Base-by-base conservation (phyloP, 2,329 filamentous ascomycete genomes). In the Phaeophleospora eucalypticola region DNA sequence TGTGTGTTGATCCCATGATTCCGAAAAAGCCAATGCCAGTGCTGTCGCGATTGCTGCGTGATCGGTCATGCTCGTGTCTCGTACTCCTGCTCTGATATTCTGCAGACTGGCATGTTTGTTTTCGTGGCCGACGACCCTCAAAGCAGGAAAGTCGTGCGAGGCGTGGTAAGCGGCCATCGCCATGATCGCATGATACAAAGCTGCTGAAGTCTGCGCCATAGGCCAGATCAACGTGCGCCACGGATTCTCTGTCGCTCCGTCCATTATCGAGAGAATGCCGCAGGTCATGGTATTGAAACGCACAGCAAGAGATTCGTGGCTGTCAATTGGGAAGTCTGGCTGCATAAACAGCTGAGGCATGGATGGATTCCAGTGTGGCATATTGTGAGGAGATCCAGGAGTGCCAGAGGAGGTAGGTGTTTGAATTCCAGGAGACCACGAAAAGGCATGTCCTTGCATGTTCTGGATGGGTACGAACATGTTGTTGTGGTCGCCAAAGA, bases 141-240 rank as follows among this genome's bases (percentile, higher is more conserved):
- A 66, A 3, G 71, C 65, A 1, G 80, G 78, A 17, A 72, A 70
- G 42, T 83, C 75, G 48, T 77, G 78, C 16, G 78, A 78, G 10
- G 77, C 78, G 59, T 87, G 84, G 57, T 86, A 87, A 1, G 82
- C 82, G 1, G 83, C 82, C 73, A 87, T 78, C 3, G 83, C 82
- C 35, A 79, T 77, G 44, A 87, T 76, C 3, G 84, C 83, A 67
- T 87, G 81, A 54, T 81, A 83, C 29, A 87, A 67, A 2, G 83
- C 82, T 2, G 81, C 80, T 3, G 78, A 83, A 39, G 81, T 74
- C 54, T 73, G 74, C 2, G 82, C 80, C 39, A 87, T 66, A 1
- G 84, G 83, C 81, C 82, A 85, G n/a, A 87, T 72, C 37, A 84
- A 69, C 4, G 78, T 86, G 20, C 82, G 75, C 84, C 84, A 87